phyloP scores from a whole-genome alignment of 2,329 filamentous ascomycete species.

The Thielaviopsis populi region DNA sequence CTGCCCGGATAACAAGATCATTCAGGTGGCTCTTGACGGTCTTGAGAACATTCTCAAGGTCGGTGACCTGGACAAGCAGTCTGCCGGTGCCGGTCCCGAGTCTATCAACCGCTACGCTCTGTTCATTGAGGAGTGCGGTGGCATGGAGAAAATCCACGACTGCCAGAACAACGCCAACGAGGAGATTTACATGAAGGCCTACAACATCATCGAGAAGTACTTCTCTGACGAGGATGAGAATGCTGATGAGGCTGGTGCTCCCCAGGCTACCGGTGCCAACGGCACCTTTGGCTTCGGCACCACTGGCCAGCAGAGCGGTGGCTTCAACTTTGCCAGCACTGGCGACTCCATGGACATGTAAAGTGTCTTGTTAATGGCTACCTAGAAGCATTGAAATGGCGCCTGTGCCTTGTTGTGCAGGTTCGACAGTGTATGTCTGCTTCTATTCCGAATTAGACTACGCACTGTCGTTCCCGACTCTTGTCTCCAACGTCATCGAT shows the following conservation, averaged over 20 bases:
- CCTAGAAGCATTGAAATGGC: not conserved
- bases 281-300: slow-evolving; percentile 69
- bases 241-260: slow-evolving; percentile 58
- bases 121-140: slow-evolving; percentile 95
- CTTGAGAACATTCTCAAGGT: slow-evolving; percentile 99
- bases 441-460: not conserved
- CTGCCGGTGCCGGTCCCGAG: slow-evolving; percentile 56
- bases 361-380: slow-evolving; percentile 18
- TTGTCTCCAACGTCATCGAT: not conserved
- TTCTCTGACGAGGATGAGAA: slow-evolving; percentile 97
- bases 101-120: slow-evolving; percentile 92
- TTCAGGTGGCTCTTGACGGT: slow-evolving; percentile 93
- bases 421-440: not conserved
- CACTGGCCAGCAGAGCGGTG: slow-evolving; percentile 52
- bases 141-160: slow-evolving; percentile 99
- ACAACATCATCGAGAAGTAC: slow-evolving; percentile 99
- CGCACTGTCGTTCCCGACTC: not conserved
- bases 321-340: slow-evolving; percentile 84
- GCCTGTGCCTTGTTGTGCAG: not conserved
- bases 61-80: slow-evolving; percentile 94
- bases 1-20: slow-evolving; percentile 99
- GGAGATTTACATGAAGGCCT: slow-evolving; percentile 99
- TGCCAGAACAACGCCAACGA: slow-evolving; percentile 99
- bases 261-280: slow-evolving; percentile 52
- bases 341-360: slow-evolving; percentile 54